A percentile compares a stretch with the other conserved stretches of the same genome.
These are phyloP conservation scores for Talaromyces sp. DNA, from an alignment of 2,329 filamentous ascomycete genomes.

Conservation along the genomic window DNA sequence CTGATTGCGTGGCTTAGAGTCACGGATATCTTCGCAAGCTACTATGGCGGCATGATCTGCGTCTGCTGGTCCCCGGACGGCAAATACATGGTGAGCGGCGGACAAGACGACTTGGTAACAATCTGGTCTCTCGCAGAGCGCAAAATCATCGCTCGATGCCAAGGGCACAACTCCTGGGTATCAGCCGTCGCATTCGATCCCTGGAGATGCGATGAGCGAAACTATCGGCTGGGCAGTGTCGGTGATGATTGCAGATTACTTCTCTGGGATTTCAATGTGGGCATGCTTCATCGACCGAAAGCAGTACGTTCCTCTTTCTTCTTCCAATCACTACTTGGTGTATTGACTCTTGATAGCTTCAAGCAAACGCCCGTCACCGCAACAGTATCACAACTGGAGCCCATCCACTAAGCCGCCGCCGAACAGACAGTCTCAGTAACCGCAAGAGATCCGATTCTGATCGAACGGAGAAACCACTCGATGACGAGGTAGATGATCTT, in stretches of 20 bases:
- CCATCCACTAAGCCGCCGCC: constrained; percentile 51
- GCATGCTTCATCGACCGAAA: constrained; percentile 91
- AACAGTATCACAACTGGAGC: constrained; percentile 32
- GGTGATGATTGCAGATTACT: constrained; percentile 88
- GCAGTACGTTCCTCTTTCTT: constrained; percentile 55
- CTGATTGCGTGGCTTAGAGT: constrained; percentile 52
- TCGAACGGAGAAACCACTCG: constrained; percentile 47
- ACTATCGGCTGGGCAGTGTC: constrained; percentile 93
- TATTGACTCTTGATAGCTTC: constrained; percentile 25
- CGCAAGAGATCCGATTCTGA: constrained; percentile 70
- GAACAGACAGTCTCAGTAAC: constrained; percentile 59
- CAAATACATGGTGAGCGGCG: constrained; percentile 90
- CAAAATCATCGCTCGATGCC: constrained; percentile 82
- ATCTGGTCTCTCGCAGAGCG: constrained; percentile 90
- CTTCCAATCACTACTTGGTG: neutral
- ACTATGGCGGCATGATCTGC: constrained; percentile 89
- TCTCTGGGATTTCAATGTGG: constrained; percentile 95
- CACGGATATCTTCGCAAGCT: constrained; percentile 81
- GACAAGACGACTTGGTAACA: constrained; percentile 91
- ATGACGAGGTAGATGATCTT: constrained; percentile 55
- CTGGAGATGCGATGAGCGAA: constrained; percentile 93
- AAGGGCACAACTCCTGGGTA: constrained; percentile 95
- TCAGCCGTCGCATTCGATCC: constrained; percentile 91
- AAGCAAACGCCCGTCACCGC: constrained; percentile 38
- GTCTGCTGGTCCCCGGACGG: constrained; percentile 98